Percentiles rank a stretch among this genome's conserved stretches.
Conservation (phyloP, 441 rosid genomes). For the Viola pubescens region DNA sequence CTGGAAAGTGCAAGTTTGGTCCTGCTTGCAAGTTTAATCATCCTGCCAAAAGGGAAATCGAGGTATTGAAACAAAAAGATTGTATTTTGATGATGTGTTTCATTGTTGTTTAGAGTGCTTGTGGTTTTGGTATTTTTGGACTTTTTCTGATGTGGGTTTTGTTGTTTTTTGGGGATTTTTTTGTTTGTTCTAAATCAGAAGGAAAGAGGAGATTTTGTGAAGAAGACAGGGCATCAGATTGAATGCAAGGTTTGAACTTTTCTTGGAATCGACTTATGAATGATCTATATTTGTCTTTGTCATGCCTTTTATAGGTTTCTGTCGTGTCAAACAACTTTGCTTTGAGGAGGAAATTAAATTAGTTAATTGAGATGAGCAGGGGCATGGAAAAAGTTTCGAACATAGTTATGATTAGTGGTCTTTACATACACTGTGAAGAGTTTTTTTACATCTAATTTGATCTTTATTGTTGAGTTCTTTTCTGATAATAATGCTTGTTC, state of each 20-base stretch:
- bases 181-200: constrained; percentile 6
- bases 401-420: too few relatives aligned
- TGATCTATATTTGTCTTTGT: neutral
- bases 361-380: too few relatives aligned
- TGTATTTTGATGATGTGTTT: too few relatives aligned
- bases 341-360: too few relatives aligned
- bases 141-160: neutral
- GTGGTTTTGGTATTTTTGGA: neutral
- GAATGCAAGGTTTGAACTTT: constrained; percentile 23
- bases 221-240: constrained; percentile 11
- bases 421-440: too few relatives aligned
- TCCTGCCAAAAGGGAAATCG: constrained; percentile 42
- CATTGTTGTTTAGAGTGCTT: too few relatives aligned
- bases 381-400: too few relatives aligned
- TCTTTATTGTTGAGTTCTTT: too few relatives aligned
- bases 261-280: neutral
- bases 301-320: neutral
- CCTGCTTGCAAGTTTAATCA: constrained; percentile 82
- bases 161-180: neutral
- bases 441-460: too few relatives aligned
- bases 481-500: too few relatives aligned
- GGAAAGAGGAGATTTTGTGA: constrained; percentile 12
- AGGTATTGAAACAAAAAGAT: constrained; percentile 26
- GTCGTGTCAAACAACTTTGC: too few relatives aligned
- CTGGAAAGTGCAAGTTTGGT: constrained; percentile 76